A percentile compares a stretch with the other conserved stretches of the same genome.
phyloP scores from a whole-genome alignment of 352 stramenopile species.

The Phytophthora podocarpi region DNA sequence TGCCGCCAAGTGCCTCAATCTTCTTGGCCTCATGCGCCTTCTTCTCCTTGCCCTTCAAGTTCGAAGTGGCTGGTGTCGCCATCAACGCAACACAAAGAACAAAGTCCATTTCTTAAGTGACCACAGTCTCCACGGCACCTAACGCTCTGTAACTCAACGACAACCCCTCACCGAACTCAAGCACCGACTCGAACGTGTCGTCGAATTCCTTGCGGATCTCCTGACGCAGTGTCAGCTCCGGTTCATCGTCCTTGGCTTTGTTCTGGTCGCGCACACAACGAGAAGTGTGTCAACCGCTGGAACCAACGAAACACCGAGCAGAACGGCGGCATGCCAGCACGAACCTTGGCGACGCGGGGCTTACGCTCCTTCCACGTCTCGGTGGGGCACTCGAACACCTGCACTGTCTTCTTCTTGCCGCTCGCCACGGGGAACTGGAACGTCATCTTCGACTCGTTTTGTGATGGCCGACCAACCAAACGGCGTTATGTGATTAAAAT shows the following conservation, averaged over 20 bases:
- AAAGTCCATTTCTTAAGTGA: not conserved
- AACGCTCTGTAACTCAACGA: not conserved
- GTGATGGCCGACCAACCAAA: constrained; percentile 17
- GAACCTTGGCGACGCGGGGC: constrained; percentile 33
- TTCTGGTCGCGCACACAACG: constrained; percentile 1
- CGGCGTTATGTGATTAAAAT: no score
- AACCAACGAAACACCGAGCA: not conserved
- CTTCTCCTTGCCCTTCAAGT: constrained; percentile 82
- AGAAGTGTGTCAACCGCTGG: constrained; percentile 5
- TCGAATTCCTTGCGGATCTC: constrained; percentile 83
- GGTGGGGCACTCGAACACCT: constrained; percentile 78
- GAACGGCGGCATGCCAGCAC: not conserved
- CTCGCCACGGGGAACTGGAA: constrained; percentile 78
- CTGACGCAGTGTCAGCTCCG: constrained; percentile 58
- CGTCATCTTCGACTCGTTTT: constrained; percentile 29
- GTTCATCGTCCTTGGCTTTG: constrained; percentile 31
- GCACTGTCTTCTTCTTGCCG: constrained; percentile 77
- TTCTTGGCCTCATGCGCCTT: constrained; percentile 74
- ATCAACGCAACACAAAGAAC: constrained; percentile 1
- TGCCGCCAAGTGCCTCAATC: constrained; percentile 72
- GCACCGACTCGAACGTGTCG: constrained; percentile 71
- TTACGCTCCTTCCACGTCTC: constrained; percentile 75
- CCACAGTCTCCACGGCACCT: not conserved
- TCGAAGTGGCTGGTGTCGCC: constrained; percentile 42
- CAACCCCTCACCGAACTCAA: constrained; percentile 62